Base-by-base conservation (phyloP, 768 basidiomycete species). In the Hygrophorus pudorinus region DNA sequence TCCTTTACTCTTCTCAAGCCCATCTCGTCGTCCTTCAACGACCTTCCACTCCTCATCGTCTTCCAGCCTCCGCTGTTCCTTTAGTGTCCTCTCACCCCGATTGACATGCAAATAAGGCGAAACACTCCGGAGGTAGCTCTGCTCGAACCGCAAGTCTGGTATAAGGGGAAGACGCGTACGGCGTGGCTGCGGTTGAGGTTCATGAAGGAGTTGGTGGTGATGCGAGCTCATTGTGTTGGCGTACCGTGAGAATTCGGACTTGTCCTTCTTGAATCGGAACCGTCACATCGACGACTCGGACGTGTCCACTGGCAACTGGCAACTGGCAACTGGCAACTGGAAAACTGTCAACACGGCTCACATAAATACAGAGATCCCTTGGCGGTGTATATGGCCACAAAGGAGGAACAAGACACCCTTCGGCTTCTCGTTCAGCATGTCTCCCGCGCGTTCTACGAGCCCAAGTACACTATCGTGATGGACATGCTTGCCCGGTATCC, bases 401-500 rank as follows among this genome's bases (percentile, higher is more conserved):
- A 83, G 59, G 85, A 86, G 58, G 85, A 87, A 56, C 78, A 81
- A 65, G 85, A 87, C 61, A 78, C 76, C 1, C 79, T 92, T 44
- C 81, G 80, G 61, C 76, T 81, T 47, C 81, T 99, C 54, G 88
- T 96, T 52, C 91, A 96, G 60, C 84, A 89, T 67, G 90, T 94
- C 58, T 79, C 84, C 37, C 79, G 94, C 55, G 81, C 85, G 28
- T 98, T 99, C 65, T 99, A 97, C 65, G 96, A 97, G 61, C 72
- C 88, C 36, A 87, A 86, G 56, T 91, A 73, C 62, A 86, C 83
- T 54, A 85, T 98, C 49, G 79, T 97, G 49, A 67, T 97, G 72
- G 94, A 97, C 67, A 87, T 94, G 65, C 79, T 99, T 60, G 79
- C 89, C 48, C 80, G 85, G 51, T 82, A 91, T 65, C 81, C 87